phyloP scores from a whole-genome alignment of 306 rosid genomes.

The Senna siamea region DNA sequence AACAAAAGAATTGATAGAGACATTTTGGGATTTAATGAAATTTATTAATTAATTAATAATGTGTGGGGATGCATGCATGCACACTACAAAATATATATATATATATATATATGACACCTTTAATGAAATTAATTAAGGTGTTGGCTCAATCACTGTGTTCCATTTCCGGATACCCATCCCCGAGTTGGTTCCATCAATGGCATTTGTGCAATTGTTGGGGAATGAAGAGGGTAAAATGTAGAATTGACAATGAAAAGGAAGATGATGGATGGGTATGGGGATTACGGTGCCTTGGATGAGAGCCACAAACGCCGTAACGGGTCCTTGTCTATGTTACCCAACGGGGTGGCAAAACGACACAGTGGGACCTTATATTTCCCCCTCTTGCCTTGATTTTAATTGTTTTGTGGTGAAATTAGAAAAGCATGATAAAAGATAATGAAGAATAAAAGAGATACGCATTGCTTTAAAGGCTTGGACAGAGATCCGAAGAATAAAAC shows the following conservation, averaged over 20 bases:
- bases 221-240: constrained; percentile 31
- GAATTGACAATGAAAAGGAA: not conserved
- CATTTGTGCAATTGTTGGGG: constrained; percentile 33
- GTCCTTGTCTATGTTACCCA: constrained; percentile 57
- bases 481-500: too few relatives aligned
- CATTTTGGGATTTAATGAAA: not conserved
- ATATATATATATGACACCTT: not conserved
- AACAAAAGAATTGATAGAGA: constrained; percentile 3
- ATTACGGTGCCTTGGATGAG: not conserved
- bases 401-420: too few relatives aligned
- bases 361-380: constrained; percentile 45
- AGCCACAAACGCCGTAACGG: constrained; percentile 38
- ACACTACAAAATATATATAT: not conserved
- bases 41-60: too few relatives aligned
- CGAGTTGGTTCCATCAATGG: constrained; percentile 46
- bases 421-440: too few relatives aligned
- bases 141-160: constrained; percentile 51
- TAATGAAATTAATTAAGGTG: constrained; percentile 19
- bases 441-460: too few relatives aligned
- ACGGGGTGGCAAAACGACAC: constrained; percentile 66
- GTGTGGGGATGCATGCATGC: constrained; percentile 28
- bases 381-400: too few relatives aligned
- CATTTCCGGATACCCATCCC: constrained; percentile 3
- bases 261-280: too few relatives aligned
- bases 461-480: too few relatives aligned